Conservation (phyloP, 139 green algal species). For the Tetradesmus obliquus region DNA sequence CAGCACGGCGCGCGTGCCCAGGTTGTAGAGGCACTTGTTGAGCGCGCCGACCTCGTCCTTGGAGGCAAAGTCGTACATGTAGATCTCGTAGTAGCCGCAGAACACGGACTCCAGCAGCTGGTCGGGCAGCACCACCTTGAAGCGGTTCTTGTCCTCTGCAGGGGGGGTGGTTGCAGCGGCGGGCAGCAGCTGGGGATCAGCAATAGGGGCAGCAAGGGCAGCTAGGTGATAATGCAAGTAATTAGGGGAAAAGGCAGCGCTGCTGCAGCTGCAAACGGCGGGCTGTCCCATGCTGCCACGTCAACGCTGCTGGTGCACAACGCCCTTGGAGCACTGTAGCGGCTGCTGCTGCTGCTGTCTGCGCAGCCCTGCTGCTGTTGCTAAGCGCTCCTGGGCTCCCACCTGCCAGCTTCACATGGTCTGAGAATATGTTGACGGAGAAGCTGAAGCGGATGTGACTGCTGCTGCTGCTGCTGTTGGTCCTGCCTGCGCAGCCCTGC, state of each 20-base stretch:
- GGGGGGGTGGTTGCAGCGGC: neutral
- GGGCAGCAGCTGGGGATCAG: neutral
- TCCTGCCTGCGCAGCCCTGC: too few relatives aligned
- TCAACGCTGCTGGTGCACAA: too few relatives aligned
- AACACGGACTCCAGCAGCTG: constrained; percentile 45
- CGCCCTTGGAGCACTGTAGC: too few relatives aligned
- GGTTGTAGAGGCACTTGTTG: constrained; percentile 48
- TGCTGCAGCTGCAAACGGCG: too few relatives aligned
- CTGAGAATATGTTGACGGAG: constrained; percentile 37
- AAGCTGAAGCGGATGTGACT: constrained; percentile 44
- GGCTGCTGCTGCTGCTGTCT: too few relatives aligned
- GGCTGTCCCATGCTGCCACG: too few relatives aligned
- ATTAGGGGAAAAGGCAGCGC: neutral
- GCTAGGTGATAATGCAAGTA: neutral
- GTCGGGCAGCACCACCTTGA: constrained; percentile 50
- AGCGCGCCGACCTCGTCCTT: constrained; percentile 18
- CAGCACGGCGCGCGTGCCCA: constrained; percentile 47
- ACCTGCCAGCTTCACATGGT: constrained; percentile 43
- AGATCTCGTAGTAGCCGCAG: constrained; percentile 53
- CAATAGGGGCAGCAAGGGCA: neutral
- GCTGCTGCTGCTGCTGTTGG: too few relatives aligned
- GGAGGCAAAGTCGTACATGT: constrained; percentile 45
- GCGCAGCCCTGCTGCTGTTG: too few relatives aligned
- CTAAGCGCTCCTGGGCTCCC: too few relatives aligned
- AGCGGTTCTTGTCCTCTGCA: constrained; percentile 40